phyloP scores from a whole-genome alignment of 345 rosid genomes.

The Chamaenerion angustifolium region DNA sequence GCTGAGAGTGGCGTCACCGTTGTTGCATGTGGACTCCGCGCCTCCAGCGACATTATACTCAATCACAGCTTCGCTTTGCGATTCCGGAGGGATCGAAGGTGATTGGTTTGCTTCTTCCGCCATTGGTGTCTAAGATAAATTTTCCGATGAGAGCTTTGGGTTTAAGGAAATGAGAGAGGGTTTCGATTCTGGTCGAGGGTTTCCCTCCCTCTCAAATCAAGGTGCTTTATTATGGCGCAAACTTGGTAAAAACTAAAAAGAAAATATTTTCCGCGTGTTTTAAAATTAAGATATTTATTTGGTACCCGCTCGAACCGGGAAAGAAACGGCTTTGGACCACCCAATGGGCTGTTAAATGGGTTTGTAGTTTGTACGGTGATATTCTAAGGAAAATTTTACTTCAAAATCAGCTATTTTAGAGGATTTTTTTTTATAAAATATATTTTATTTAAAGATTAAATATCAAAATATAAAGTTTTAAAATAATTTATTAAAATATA shows the following conservation, averaged over 20 bases:
- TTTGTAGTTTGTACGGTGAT: too few species aligned
- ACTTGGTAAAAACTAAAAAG: not conserved
- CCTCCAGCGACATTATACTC: constrained; percentile 27
- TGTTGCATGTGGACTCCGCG: constrained; percentile 53
- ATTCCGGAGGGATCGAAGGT: constrained; percentile 17
- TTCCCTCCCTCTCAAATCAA: not conserved
- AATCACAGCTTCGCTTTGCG: constrained; percentile 33
- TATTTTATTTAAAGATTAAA: too few species aligned
- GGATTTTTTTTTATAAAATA: too few species aligned
- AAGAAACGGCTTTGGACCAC: not conserved
- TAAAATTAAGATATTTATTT: not conserved
- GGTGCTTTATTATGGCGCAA: constrained; percentile 4
- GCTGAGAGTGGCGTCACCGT: constrained; percentile 3
- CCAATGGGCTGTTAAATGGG: not conserved
- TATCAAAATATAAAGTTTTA: too few species aligned
- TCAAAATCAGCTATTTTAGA: too few species aligned
- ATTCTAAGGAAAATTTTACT: too few species aligned
- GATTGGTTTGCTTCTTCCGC: constrained; percentile 20
- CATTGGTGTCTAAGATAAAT: constrained; percentile 11
- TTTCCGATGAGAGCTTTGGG: not conserved
- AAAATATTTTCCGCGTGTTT: not conserved
- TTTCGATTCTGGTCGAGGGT: constrained; percentile 1
- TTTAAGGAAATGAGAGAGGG: not conserved
- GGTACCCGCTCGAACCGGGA: not conserved
- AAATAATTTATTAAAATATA: too few species aligned